Evolutionary conservation across 495 filamentous ascomycete species (phyloP).

Genomic region (Tuber aestivum): DNA sequence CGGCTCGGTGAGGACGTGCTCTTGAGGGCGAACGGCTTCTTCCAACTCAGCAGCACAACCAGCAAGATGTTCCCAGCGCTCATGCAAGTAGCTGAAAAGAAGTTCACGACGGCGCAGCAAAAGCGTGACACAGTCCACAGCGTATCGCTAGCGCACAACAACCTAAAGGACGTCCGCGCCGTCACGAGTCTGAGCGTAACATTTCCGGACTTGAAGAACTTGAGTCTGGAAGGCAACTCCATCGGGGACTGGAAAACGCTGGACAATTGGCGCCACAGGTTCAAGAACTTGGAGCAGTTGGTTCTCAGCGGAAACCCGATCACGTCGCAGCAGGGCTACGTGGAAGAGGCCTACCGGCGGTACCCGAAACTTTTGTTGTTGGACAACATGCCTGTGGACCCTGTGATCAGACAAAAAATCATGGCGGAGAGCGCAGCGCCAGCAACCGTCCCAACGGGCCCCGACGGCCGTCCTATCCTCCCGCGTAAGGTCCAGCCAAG

Average conservation of each 20-base stretch:
- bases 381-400: conserved; percentile 35
- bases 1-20: conserved; percentile 62
- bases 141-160: conserved; percentile 71
- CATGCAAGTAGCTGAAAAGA: conserved; percentile 69
- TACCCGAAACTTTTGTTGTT: conserved; percentile 70
- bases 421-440: conserved; percentile 27
- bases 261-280: conserved; percentile 66
- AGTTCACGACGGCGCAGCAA: conserved; percentile 59
- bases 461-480: conserved; percentile 55
- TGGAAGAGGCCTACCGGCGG: conserved; percentile 67
- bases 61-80: conserved; percentile 85
- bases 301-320: conserved; percentile 72
- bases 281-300: conserved; percentile 69
- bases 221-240: conserved; percentile 45
- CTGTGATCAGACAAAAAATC: conserved; percentile 12
- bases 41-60: conserved; percentile 61
- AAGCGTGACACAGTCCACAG: conserved; percentile 69
- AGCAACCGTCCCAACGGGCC: background rate
- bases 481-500: conserved; percentile 55
- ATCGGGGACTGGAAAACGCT: conserved; percentile 45
- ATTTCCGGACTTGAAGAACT: conserved; percentile 72
- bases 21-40: conserved; percentile 66
- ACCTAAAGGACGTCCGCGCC: conserved; percentile 59
- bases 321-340: conserved; percentile 55
- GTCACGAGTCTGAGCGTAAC: conserved; percentile 67